Percentiles rank a stretch among this genome's conserved stretches.
Evolutionary conservation across 176 grass and related monocot species (phyloP).

Genomic region (Hyparrhenia diplandra): DNA sequence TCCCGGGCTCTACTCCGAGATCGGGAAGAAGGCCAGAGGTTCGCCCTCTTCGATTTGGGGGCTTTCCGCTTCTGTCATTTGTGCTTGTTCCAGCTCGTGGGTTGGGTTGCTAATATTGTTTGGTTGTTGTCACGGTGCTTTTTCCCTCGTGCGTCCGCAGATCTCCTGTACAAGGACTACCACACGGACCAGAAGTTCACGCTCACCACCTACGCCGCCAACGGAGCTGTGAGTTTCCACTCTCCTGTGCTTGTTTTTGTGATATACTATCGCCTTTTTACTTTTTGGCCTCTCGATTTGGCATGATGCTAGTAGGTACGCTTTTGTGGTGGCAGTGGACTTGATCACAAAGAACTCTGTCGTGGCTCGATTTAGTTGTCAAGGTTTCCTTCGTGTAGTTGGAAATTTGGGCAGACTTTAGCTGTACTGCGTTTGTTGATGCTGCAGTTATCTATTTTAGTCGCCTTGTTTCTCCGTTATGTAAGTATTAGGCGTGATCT

Average conservation of each 20-base stretch:
- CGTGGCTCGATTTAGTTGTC: not conserved
- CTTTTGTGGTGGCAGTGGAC: not conserved
- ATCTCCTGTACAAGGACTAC: constrained; percentile 73
- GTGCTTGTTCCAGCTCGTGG: not conserved
- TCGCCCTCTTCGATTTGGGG: not conserved
- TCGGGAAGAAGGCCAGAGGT: constrained; percentile 73
- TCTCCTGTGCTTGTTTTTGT: not conserved
- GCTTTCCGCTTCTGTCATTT: not conserved
- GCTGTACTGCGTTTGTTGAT: not conserved
- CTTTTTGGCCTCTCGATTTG: not conserved
- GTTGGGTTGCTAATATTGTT: constrained; percentile 3
- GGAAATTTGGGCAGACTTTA: not conserved
- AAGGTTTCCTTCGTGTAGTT: not conserved
- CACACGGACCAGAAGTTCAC: constrained; percentile 62
- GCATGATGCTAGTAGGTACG: not conserved
- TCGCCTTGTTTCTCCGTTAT: no score
- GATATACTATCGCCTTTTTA: not conserved
- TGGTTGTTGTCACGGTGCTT: not conserved
- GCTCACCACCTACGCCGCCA: constrained; percentile 49
- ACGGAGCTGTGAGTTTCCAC: constrained; percentile 47
- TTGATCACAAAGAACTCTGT: not conserved
- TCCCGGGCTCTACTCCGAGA: constrained; percentile 58
- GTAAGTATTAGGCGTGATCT: not conserved
- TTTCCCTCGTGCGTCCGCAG: constrained; percentile 9
- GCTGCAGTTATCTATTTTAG: no score